Evolutionary conservation across 306 rosid species (phyloP).

Genomic region (Malus orientalis): DNA sequence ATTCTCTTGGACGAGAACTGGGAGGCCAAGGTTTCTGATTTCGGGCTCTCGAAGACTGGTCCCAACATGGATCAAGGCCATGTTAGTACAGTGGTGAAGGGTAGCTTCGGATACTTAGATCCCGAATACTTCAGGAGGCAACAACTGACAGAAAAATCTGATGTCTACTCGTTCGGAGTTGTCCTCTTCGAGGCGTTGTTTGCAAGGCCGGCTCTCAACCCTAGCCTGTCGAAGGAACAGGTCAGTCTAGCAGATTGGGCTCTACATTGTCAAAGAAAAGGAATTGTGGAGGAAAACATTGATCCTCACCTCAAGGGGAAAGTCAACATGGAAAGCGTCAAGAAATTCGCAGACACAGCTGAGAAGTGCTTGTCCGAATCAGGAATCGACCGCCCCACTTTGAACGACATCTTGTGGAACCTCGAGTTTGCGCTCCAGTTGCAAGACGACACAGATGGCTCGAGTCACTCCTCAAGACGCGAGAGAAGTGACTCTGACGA

Average conservation of each 20-base stretch:
- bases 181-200: constrained; percentile 42
- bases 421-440: constrained; percentile 45
- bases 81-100: constrained; percentile 51
- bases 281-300: constrained; percentile 32
- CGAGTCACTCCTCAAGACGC: not conserved
- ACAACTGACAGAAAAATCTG: constrained; percentile 46
- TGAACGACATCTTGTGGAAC: constrained; percentile 46
- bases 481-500: constrained; percentile 12
- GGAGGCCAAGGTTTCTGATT: constrained; percentile 51
- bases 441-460: constrained; percentile 30
- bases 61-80: constrained; percentile 39
- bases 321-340: constrained; percentile 37
- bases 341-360: constrained; percentile 44
- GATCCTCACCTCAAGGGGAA: constrained; percentile 42
- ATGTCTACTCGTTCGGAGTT: constrained; percentile 50
- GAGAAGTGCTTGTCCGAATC: constrained; percentile 44
- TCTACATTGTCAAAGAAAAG: constrained; percentile 35
- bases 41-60: constrained; percentile 49
- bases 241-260: constrained; percentile 57
- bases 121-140: constrained; percentile 47
- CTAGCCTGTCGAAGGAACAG: constrained; percentile 43
- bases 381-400: constrained; percentile 36
- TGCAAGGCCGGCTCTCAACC: constrained; percentile 45
- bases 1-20: constrained; percentile 49
- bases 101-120: constrained; percentile 47